Evolutionary conservation across 2,329 filamentous ascomycete genomes (phyloP).

Genomic region (Alternaria ventricosa): DNA sequence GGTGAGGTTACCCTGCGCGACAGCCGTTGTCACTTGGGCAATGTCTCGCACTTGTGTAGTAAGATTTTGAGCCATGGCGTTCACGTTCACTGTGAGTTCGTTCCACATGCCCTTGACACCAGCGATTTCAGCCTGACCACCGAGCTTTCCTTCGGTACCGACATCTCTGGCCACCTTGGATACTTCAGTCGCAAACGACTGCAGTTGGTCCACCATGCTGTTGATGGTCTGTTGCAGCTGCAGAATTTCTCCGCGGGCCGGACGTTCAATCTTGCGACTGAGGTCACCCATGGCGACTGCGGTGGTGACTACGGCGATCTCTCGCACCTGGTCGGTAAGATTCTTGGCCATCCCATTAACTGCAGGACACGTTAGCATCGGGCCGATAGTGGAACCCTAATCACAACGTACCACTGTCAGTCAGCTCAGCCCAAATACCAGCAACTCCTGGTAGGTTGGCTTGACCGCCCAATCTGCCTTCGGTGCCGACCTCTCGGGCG

Average conservation of each 20-base stretch:
- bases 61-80: constrained; percentile 61
- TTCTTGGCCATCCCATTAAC: constrained; percentile 99
- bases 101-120: constrained; percentile 72
- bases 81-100: constrained; percentile 65
- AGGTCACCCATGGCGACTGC: constrained; percentile 93
- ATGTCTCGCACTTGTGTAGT: constrained; percentile 62
- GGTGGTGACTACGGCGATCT: constrained; percentile 95
- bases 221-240: constrained; percentile 90
- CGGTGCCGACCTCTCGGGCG: constrained; percentile 93
- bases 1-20: constrained; percentile 59
- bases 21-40: constrained; percentile 60
- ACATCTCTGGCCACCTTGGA: constrained; percentile 70
- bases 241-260: constrained; percentile 91
- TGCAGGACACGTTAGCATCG: constrained; percentile 41
- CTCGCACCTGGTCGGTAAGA: constrained; percentile 93
- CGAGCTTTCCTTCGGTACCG: constrained; percentile 68
- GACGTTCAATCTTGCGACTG: constrained; percentile 93
- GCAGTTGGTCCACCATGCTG: constrained; percentile 71
- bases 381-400: constrained; percentile 24
- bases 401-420: constrained; percentile 59
- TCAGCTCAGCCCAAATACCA: constrained; percentile 97
- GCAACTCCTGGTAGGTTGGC: constrained; percentile 92
- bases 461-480: constrained; percentile 91
- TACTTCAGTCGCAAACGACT: constrained; percentile 69
- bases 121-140: constrained; percentile 68